Percentiles rank a stretch among this genome's conserved stretches.
These are phyloP conservation scores for Grammothele lineata DNA, from an alignment of 768 basidiomycete species.

Conservation along the genomic window DNA sequence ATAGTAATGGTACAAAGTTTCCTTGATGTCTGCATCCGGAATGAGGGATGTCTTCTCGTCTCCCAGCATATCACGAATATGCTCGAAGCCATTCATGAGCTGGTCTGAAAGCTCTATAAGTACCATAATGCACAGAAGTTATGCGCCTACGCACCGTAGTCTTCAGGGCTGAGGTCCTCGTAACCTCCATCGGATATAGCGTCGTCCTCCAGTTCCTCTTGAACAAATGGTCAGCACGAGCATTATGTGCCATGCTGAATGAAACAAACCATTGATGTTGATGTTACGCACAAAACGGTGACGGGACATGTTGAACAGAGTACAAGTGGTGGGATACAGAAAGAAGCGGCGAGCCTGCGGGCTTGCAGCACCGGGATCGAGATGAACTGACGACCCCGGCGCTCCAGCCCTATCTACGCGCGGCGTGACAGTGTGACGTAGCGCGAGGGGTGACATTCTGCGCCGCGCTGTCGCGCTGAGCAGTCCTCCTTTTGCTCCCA, in stretches of 20 bases:
- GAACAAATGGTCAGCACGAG: neutral
- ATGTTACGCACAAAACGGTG: constrained; percentile 88
- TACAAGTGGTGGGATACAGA: constrained; percentile 1
- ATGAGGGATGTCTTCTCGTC: constrained; percentile 59
- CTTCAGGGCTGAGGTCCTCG: constrained; percentile 75
- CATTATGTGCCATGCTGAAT: neutral
- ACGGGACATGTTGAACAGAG: constrained; percentile 65
- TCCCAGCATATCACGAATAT: constrained; percentile 67
- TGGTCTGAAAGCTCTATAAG: constrained; percentile 37
- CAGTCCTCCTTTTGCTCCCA: no score
- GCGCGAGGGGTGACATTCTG: neutral
- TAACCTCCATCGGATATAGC: constrained; percentile 75
- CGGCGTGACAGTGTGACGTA: constrained; percentile 4
- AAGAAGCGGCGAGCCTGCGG: neutral
- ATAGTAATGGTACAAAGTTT: constrained; percentile 82
- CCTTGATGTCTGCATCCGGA: constrained; percentile 70
- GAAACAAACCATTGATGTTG: constrained; percentile 59
- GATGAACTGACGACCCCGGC: no score
- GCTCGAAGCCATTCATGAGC: constrained; percentile 67
- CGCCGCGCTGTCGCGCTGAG: no score
- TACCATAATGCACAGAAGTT: no score
- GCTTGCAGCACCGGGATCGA: no score
- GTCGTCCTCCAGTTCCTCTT: constrained; percentile 86
- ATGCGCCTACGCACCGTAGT: constrained; percentile 64
- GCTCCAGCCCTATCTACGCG: no score